Percentiles rank a stretch among this genome's conserved stretches.
These are phyloP conservation scores for Aspergillus melleus DNA, from an alignment of 2,329 filamentous ascomycete species.

Conservation along the genomic window DNA sequence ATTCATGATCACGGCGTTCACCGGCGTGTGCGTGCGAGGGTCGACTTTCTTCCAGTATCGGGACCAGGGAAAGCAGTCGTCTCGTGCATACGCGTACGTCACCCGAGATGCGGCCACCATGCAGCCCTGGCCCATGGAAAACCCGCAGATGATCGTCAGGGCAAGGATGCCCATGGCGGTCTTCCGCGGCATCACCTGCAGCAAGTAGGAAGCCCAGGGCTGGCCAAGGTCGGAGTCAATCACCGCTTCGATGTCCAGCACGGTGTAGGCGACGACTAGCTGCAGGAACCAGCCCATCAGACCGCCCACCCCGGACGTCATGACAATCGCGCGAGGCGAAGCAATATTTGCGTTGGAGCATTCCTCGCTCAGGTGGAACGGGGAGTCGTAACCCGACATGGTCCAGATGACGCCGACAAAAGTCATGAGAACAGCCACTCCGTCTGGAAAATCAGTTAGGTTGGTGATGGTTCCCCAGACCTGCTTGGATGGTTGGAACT, in stretches of 20 bases:
- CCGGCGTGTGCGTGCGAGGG: conserved; percentile 61
- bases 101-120: conserved; percentile 69
- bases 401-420: conserved; percentile 72
- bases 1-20: conserved; percentile 71
- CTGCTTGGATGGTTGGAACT: conserved; percentile 57
- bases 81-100: conserved; percentile 71
- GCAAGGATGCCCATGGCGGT: conserved; percentile 63
- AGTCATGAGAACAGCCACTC: conserved; percentile 68
- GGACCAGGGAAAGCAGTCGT: conserved; percentile 67
- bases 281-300: conserved; percentile 72
- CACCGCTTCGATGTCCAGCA: conserved; percentile 61
- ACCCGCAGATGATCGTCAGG: conserved; percentile 68
- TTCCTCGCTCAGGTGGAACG: conserved; percentile 74
- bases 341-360: conserved; percentile 72
- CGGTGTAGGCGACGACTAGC: conserved; percentile 70
- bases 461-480: conserved; percentile 69
- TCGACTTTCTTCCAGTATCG: conserved; percentile 62
- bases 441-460: conserved; percentile 66
- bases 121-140: conserved; percentile 71
- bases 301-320: conserved; percentile 67
- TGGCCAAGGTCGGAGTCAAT: conserved; percentile 65
- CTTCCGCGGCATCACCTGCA: conserved; percentile 63
- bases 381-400: conserved; percentile 66
- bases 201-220: conserved; percentile 68
- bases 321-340: conserved; percentile 68